Base-by-base conservation (phyloP, 805 yeast species). In the Barnettozyma siamensis region DNA sequence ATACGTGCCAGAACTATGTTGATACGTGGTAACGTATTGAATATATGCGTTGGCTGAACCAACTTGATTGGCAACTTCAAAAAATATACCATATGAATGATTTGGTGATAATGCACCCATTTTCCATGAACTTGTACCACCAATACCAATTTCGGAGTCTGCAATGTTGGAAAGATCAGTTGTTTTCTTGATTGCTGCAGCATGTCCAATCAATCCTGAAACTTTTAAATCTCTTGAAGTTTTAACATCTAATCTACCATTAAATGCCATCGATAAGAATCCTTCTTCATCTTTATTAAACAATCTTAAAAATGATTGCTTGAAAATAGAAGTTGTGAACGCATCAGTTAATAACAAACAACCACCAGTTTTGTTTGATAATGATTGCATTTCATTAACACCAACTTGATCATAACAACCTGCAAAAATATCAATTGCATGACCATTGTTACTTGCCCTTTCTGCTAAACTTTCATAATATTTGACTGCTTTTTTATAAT, bases 331-430 rank as follows among this genome's bases (percentile, higher is more conserved):
- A 12, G 97, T 89, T 32, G 94, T 88, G 69, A 91, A 91, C 10
- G 96, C 88, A 68, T 89, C 98, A 4, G 95, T 76, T 54, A 89
- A 76, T 32, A 91, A 78, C 45, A 91, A 66, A 18, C 83, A 82
- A 65, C 98, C 98, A 49, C 97, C 97, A 8, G 96, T 88, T 52
- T 76, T 72, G 63, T 85, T 83, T 44, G 94, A 76, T 48, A 91
- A 68, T 44, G 81, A 72, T 65, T 88, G 84, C 97, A 89, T 89
- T 68, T 89, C 98, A 54, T 80, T 80, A 70, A 89, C 76, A 60
- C 98, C 98, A 44, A 88, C 83, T 72, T 89, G 98, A 67, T 89
- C 98, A 62, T 87, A 88, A 67, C 96, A 86, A 47, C 97, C 96
- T 24, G 95, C 95, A 65, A 86, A 88, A 36, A 89, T 77, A 63